Conservation (phyloP, 352 stramenopile genomes). For the Phytopythium sindhum region DNA sequence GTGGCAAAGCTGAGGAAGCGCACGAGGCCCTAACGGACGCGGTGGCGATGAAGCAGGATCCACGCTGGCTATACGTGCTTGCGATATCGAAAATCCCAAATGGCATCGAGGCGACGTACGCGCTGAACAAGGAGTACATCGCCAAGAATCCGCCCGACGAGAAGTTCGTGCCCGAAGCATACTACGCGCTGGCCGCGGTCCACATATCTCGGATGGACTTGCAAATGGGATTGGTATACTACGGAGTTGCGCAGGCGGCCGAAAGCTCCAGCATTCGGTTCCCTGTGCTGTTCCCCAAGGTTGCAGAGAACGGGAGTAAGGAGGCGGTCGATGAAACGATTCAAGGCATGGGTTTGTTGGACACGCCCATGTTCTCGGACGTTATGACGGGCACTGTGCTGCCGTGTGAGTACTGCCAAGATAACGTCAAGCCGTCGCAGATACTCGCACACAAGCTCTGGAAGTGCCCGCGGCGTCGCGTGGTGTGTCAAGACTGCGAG, state of each 20-base stretch:
- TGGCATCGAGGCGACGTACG: slow-evolving; percentile 16
- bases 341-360: slow-evolving; percentile 25
- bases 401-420: slow-evolving; percentile 26
- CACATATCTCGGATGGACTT: slow-evolving; percentile 24
- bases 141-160: slow-evolving; percentile 24
- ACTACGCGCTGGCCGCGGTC: slow-evolving; percentile 25
- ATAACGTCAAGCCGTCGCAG: slow-evolving; percentile 22
- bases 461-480: slow-evolving; percentile 26
- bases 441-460: slow-evolving; percentile 26
- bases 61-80: slow-evolving; percentile 27
- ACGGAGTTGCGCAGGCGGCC: slow-evolving; percentile 26
- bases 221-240: slow-evolving; percentile 21
- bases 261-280: slow-evolving; percentile 29
- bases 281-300: slow-evolving; percentile 19
- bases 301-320: slow-evolving; percentile 17
- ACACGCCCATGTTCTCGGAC: slow-evolving; percentile 20
- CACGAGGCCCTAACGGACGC: slow-evolving; percentile 22
- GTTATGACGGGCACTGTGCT: slow-evolving; percentile 19
- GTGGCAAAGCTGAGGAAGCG: slow-evolving; percentile 19
- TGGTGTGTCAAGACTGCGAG: slow-evolving; percentile 22
- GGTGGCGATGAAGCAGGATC: slow-evolving; percentile 21
- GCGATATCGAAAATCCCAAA: slow-evolving; percentile 21
- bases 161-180: slow-evolving; percentile 31
- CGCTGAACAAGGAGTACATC: slow-evolving; percentile 27
- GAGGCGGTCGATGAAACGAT: slow-evolving; percentile 19